These are phyloP conservation scores for Pichia exigua DNA, from an alignment of 805 yeast species.

Conservation along the genomic window DNA sequence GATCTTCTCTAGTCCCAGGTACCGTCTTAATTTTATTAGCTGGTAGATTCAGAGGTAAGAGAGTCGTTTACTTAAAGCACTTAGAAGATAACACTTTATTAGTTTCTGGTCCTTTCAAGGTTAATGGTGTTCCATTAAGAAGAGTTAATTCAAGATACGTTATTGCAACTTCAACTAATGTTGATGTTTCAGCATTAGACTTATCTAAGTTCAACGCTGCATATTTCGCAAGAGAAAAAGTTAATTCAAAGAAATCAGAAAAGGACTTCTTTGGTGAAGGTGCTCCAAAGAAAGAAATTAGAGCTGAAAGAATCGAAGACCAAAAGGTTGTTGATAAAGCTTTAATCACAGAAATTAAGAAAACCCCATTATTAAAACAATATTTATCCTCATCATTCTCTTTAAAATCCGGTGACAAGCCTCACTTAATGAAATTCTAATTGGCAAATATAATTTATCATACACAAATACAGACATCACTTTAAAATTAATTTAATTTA, in stretches of 20 bases:
- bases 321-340: slow-evolving; percentile 94
- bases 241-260: slow-evolving; percentile 77
- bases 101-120: slow-evolving; percentile 98
- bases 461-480: neutral
- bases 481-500: neutral
- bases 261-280: slow-evolving; percentile 82
- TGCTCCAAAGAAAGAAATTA: slow-evolving; percentile 73
- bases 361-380: slow-evolving; percentile 95
- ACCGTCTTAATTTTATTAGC: slow-evolving; percentile 79
- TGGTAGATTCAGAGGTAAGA: slow-evolving; percentile 99
- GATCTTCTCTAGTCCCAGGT: slow-evolving; percentile 51
- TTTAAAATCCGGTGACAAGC: slow-evolving; percentile 96
- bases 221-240: slow-evolving; percentile 95
- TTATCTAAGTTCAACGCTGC: slow-evolving; percentile 87
- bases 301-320: slow-evolving; percentile 93
- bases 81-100: slow-evolving; percentile 97
- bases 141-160: slow-evolving; percentile 99
- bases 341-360: slow-evolving; percentile 87
- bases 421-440: slow-evolving; percentile 97
- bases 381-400: slow-evolving; percentile 94
- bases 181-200: slow-evolving; percentile 69
- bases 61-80: slow-evolving; percentile 95
- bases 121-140: slow-evolving; percentile 99
- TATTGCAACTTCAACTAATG: slow-evolving; percentile 94
- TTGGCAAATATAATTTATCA: slow-evolving; percentile 7